phyloP scores from a whole-genome alignment of 2,329 filamentous ascomycete genomes.

The Neospermospora avenae region DNA sequence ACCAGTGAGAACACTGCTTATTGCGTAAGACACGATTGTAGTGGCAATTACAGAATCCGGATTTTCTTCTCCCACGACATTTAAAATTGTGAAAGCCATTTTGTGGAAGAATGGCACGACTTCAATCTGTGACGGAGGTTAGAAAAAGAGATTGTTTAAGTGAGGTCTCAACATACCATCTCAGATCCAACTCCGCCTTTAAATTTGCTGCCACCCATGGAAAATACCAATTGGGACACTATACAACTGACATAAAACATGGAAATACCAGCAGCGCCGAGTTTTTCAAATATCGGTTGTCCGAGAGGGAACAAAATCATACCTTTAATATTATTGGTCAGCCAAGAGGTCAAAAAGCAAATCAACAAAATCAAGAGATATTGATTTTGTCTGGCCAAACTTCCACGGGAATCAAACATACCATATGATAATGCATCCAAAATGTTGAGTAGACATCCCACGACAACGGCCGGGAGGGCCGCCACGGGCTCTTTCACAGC shows the following conservation, averaged over 20 bases:
- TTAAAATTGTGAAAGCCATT: slow-evolving; percentile 88
- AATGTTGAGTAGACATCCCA: slow-evolving; percentile 87
- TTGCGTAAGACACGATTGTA: slow-evolving; percentile 84
- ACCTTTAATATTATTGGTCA: slow-evolving; percentile 42
- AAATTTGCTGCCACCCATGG: slow-evolving; percentile 79
- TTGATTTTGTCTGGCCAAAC: background rate
- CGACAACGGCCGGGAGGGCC: slow-evolving; percentile 79
- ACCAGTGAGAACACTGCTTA: slow-evolving; percentile 89
- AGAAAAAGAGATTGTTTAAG: background rate
- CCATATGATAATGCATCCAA: slow-evolving; percentile 94
- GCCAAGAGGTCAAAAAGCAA: background rate
- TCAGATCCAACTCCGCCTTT: slow-evolving; percentile 90
- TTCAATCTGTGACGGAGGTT: slow-evolving; percentile 65
- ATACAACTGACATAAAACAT: slow-evolving; percentile 99
- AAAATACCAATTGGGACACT: slow-evolving; percentile 87
- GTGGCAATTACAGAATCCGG: slow-evolving; percentile 87
- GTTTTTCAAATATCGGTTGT: slow-evolving; percentile 75
- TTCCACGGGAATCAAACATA: slow-evolving; percentile 35
- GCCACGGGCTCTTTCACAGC: slow-evolving; percentile 64
- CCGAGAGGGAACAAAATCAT: slow-evolving; percentile 96
- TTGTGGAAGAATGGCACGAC: slow-evolving; percentile 99
- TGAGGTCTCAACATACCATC: slow-evolving; percentile 55
- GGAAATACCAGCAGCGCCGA: slow-evolving; percentile 91
- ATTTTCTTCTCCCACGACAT: slow-evolving; percentile 72
- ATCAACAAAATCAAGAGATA: background rate